Conservation (phyloP, 352 stramenopile species). For the Pythium biforme region DNA sequence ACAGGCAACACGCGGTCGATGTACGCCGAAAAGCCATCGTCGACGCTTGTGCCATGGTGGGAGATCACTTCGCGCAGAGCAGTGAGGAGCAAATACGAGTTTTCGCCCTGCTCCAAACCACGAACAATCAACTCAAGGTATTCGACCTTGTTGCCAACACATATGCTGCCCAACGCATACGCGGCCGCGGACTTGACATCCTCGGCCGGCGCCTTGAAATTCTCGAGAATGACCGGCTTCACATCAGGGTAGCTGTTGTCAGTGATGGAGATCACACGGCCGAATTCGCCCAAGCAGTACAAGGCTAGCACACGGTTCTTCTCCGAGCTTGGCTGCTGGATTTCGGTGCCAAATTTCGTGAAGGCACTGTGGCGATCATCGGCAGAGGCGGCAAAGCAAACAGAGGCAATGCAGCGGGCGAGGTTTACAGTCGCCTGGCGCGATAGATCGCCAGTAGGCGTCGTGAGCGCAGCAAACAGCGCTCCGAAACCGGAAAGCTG, state of each 20-base stretch:
- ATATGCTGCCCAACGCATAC: slow-evolving; percentile 95
- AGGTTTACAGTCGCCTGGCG: slow-evolving; percentile 94
- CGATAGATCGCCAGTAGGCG: slow-evolving; percentile 51
- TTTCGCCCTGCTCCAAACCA: slow-evolving; percentile 86
- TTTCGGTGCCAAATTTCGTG: slow-evolving; percentile 67
- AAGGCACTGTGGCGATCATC: slow-evolving; percentile 70
- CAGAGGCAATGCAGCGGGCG: slow-evolving; percentile 90
- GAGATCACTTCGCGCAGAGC: slow-evolving; percentile 96
- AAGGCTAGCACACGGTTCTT: slow-evolving; percentile 89
- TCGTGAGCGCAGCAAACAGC: slow-evolving; percentile 85
- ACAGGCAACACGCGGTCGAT: slow-evolving; percentile 92
- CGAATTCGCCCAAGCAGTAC: slow-evolving; percentile 95
- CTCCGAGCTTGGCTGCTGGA: slow-evolving; percentile 49
- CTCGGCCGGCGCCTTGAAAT: slow-evolving; percentile 87
- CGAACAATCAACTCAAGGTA: slow-evolving; percentile 93
- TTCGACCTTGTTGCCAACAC: slow-evolving; percentile 91
- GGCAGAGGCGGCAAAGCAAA: slow-evolving; percentile 60
- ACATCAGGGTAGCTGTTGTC: slow-evolving; percentile 74
- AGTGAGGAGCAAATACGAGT: slow-evolving; percentile 97
- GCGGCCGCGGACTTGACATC: slow-evolving; percentile 96
- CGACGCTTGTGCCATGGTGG: slow-evolving; percentile 68
- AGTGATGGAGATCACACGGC: slow-evolving; percentile 87
- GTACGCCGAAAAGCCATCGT: slow-evolving; percentile 74
- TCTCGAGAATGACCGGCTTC: slow-evolving; percentile 87
- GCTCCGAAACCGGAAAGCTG: slow-evolving; percentile 74